These are phyloP conservation scores for Peronospora tabacina DNA, from an alignment of 352 stramenopile species.

Conservation along the genomic window DNA sequence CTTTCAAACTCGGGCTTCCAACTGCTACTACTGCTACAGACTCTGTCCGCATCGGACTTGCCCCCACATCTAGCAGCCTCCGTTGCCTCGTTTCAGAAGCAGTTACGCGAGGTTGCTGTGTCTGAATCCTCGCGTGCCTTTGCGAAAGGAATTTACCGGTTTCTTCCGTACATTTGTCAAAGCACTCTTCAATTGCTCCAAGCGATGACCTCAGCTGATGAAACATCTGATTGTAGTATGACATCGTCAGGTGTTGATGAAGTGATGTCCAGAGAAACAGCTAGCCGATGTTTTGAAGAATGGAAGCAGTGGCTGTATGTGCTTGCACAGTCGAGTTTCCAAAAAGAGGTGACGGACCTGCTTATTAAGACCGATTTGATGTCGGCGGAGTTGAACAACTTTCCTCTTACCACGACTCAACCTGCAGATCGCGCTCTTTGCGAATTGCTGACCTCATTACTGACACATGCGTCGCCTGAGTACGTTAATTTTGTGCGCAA, in stretches of 20 bases:
- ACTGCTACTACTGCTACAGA: constrained; percentile 38
- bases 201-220: constrained; percentile 6
- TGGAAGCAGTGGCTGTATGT: constrained; percentile 53
- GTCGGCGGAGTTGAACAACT: constrained; percentile 30
- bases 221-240: constrained; percentile 7
- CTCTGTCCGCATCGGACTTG: constrained; percentile 14
- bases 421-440: constrained; percentile 29
- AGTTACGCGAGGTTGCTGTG: constrained; percentile 34
- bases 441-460: constrained; percentile 35
- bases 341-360: constrained; percentile 40
- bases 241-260: constrained; percentile 1
- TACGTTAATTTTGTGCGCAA: constrained; percentile 44
- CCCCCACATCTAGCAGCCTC: constrained; percentile 10
- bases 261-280: constrained; percentile 8
- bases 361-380: constrained; percentile 53
- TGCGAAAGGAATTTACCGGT: constrained; percentile 36
- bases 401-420: constrained; percentile 12
- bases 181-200: constrained; percentile 35
- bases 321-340: constrained; percentile 36
- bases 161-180: constrained; percentile 53
- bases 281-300: constrained; percentile 20
- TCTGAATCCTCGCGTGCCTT: constrained; percentile 25
- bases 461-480: constrained; percentile 34
- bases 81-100: constrained; percentile 33
- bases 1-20: constrained; percentile 41